A percentile compares a stretch with the other conserved stretches of the same genome.
These are phyloP conservation scores for Aspergillus egyptiacus DNA, from an alignment of 495 filamentous ascomycete genomes.

Conservation along the genomic window DNA sequence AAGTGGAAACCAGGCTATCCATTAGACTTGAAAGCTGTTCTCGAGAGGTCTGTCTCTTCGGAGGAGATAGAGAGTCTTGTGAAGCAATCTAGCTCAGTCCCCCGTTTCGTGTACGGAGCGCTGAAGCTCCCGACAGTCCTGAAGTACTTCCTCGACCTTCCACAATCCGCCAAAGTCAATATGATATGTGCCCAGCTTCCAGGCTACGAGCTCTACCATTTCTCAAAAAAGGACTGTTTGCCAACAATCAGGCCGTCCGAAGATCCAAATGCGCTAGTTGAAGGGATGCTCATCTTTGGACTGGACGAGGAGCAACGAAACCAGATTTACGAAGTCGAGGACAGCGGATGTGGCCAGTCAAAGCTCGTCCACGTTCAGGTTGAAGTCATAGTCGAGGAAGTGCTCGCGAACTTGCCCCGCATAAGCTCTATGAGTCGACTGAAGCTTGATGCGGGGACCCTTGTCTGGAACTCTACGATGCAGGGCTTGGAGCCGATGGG, in stretches of 20 bases:
- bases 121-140: conserved; percentile 29
- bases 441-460: conserved; percentile 21
- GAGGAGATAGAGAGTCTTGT: conserved; percentile 13
- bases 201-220: conserved; percentile 21
- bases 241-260: conserved; percentile 21
- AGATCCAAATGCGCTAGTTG: conserved; percentile 14
- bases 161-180: conserved; percentile 14
- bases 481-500: conserved; percentile 13
- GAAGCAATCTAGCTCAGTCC: conserved; percentile 12
- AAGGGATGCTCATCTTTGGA: conserved; percentile 28
- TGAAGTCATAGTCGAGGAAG: conserved; percentile 14
- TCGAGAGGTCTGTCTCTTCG: conserved; percentile 15
- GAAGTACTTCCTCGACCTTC: conserved; percentile 19
- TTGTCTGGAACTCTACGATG: conserved; percentile 16
- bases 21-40: conserved; percentile 15
- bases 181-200: conserved; percentile 25
- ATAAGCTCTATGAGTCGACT: conserved; percentile 1
- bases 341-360: conserved; percentile 8
- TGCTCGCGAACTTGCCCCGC: too few species aligned
- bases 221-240: conserved; percentile 1
- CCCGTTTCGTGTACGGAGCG: conserved; percentile 24
- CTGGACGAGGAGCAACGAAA: conserved; percentile 22
- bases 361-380: conserved; percentile 21
- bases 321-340: conserved; percentile 22
- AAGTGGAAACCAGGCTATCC: conserved; percentile 17